Evolutionary conservation across 2,329 filamentous ascomycete species (phyloP).

Genomic region (Scedosporium apiospermum): DNA sequence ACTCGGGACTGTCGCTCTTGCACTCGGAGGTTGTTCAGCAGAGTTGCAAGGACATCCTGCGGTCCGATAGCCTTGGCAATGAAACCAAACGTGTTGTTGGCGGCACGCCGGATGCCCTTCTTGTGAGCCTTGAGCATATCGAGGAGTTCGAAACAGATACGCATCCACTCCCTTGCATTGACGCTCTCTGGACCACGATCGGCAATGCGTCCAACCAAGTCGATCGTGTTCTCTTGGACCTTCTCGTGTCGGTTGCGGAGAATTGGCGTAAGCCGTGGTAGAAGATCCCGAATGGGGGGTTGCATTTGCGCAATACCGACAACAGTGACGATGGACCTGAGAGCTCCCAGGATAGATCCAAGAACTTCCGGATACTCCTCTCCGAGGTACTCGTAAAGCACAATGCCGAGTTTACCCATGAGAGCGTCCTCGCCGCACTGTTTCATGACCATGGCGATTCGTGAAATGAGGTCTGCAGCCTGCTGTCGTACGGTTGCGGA

Average conservation of each 20-base stretch:
- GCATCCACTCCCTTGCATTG: constrained; percentile 98
- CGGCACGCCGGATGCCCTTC: constrained; percentile 94
- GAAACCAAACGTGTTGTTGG: constrained; percentile 99
- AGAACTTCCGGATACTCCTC: constrained; percentile 98
- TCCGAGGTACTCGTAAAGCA: constrained; percentile 95
- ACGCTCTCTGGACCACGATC: constrained; percentile 94
- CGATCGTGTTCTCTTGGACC: constrained; percentile 98
- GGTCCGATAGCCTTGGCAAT: constrained; percentile 98
- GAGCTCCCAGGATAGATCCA: constrained; percentile 87
- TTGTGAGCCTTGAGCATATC: constrained; percentile 99
- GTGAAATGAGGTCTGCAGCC: constrained; percentile 89
- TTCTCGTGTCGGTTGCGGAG: constrained; percentile 97
- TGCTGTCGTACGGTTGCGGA: constrained; percentile 94
- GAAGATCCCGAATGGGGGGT: constrained; percentile 89
- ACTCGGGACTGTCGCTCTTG: constrained; percentile 97
- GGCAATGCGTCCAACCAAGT: constrained; percentile 93
- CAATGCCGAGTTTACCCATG: constrained; percentile 89
- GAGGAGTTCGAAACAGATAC: constrained; percentile 96
- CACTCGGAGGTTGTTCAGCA: constrained; percentile 92
- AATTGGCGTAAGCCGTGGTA: constrained; percentile 94
- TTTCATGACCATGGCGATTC: constrained; percentile 98
- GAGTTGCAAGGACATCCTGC: constrained; percentile 89
- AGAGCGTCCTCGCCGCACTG: constrained; percentile 94
- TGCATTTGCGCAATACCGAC: constrained; percentile 98
- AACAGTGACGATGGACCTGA: constrained; percentile 93